These are phyloP conservation scores for Prosopis cineraria DNA, from an alignment of 306 rosid species.

Conservation along the genomic window DNA sequence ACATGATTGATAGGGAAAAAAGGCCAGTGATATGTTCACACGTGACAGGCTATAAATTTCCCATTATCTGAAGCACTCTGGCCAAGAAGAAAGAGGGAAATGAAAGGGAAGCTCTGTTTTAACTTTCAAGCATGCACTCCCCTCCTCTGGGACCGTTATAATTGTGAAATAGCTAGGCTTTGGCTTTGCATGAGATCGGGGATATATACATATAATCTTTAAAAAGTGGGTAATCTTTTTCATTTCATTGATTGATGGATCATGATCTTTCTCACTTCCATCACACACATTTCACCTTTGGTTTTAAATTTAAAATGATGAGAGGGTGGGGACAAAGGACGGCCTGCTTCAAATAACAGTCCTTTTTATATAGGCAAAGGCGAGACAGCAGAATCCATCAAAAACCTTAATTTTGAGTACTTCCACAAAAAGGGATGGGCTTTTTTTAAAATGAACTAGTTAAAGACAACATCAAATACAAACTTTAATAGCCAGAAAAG, in stretches of 20 bases:
- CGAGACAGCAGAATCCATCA: slow-evolving; percentile 19
- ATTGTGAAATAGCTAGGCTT: slow-evolving; percentile 34
- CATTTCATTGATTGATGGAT: slow-evolving; percentile 61
- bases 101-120: slow-evolving; percentile 7
- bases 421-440: slow-evolving; percentile 24
- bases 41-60: slow-evolving; percentile 19
- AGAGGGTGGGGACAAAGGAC: slow-evolving; percentile 9
- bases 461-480: neutral
- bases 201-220: slow-evolving; percentile 17
- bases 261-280: slow-evolving; percentile 58
- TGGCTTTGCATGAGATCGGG: slow-evolving; percentile 41
- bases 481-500: neutral
- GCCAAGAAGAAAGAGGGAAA: slow-evolving; percentile 2
- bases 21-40: neutral
- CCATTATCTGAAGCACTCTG: slow-evolving; percentile 18
- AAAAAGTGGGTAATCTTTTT: slow-evolving; percentile 55
- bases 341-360: slow-evolving; percentile 31
- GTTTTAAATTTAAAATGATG: slow-evolving; percentile 47
- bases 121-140: slow-evolving; percentile 39
- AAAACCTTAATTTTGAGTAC: slow-evolving; percentile 33
- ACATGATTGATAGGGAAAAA: slow-evolving; percentile 23
- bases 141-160: slow-evolving; percentile 33
- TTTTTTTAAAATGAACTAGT: neutral
- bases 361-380: slow-evolving; percentile 19
- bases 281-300: slow-evolving; percentile 36